Evolutionary conservation across 1,284 basidiomycete species (phyloP), one percentile per base, ranked within the genome.

Genomic region (Puccinia novopanici): DNA sequence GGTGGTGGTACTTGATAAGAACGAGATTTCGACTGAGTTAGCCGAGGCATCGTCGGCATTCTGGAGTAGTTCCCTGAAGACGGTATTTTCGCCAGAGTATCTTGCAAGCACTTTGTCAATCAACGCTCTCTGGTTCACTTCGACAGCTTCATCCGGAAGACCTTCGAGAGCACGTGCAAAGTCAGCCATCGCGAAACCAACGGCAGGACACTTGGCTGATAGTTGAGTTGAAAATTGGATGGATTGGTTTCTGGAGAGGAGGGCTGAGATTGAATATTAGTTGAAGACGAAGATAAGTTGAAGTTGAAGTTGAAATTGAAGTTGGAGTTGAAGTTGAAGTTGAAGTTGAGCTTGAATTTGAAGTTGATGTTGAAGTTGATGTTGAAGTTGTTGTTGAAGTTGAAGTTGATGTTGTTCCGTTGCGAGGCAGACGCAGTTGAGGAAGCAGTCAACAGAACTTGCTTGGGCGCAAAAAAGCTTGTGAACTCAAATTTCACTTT

Each of bases 11-110:
- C 75, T 57, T 13, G 84, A 81, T n/a, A 83, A 68, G 55, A 85
- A 85, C 68, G 84, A 83, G 3, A 85, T 82, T 78, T 84, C 83
- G 22, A 85, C 84, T 27, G 55, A 87, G 78, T 89, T 90, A 8
- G 94, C 92, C 57, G 90, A 91, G 0, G 94, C 95, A 87, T 98
- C 96, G 85, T 98, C 95, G 19, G 95, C 95, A 84, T 98, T 98
- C 87, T 98, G 89, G 89, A 98, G 87, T 13, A 98, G 90, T 85
- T 98, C 95, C 55, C 95, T 90, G 84, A 95, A 96, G 65, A 95
- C 93, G 5, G 94, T 95, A 83, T 94, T 93, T 87, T 98, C 95
- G 76, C 93, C 95, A 30, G 93, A 93, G 86, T 98, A 99, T 63
- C 96, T 89, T 24, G 95, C 93, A 30, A 98, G 90, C 55, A 96